Conservation (phyloP, 768 basidiomycete species). For the Macrolepiota dolichaula region DNA sequence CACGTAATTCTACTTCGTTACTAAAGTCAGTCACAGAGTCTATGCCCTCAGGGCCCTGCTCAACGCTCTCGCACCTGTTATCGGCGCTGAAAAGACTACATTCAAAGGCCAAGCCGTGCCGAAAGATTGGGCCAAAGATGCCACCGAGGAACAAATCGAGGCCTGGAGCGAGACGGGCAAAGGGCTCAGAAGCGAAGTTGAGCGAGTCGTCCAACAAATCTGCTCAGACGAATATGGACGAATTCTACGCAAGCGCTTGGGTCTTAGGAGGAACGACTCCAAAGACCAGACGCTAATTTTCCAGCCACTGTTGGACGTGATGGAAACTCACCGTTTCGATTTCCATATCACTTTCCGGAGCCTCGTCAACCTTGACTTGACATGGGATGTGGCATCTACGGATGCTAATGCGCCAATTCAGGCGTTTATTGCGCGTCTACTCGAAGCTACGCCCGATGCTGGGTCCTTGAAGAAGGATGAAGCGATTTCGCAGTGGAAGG, state of each 20-base stretch:
- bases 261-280: slow-evolving; percentile 51
- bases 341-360: slow-evolving; percentile 83
- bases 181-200: slow-evolving; percentile 57
- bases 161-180: slow-evolving; percentile 61
- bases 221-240: slow-evolving; percentile 62
- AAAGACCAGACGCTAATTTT: slow-evolving; percentile 61
- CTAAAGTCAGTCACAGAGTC: slow-evolving; percentile 36
- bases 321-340: slow-evolving; percentile 77
- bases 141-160: slow-evolving; percentile 47
- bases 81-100: slow-evolving; percentile 71
- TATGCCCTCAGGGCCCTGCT: slow-evolving; percentile 80
- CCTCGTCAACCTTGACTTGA: slow-evolving; percentile 60
- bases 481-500: slow-evolving; percentile 50
- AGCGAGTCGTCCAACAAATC: slow-evolving; percentile 53
- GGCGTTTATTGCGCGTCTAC: slow-evolving; percentile 38
- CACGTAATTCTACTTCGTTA: neutral
- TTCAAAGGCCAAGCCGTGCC: slow-evolving; percentile 46
- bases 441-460: slow-evolving; percentile 45
- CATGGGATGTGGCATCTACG: slow-evolving; percentile 1
- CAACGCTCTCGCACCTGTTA: slow-evolving; percentile 76
- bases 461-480: slow-evolving; percentile 37
- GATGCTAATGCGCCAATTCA: slow-evolving; percentile 24
- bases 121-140: slow-evolving; percentile 62
- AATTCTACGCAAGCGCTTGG: slow-evolving; percentile 80
- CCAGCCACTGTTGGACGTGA: slow-evolving; percentile 68